Conservation (phyloP, 306 rosid genomes). For the Phaseolus lunatus region DNA sequence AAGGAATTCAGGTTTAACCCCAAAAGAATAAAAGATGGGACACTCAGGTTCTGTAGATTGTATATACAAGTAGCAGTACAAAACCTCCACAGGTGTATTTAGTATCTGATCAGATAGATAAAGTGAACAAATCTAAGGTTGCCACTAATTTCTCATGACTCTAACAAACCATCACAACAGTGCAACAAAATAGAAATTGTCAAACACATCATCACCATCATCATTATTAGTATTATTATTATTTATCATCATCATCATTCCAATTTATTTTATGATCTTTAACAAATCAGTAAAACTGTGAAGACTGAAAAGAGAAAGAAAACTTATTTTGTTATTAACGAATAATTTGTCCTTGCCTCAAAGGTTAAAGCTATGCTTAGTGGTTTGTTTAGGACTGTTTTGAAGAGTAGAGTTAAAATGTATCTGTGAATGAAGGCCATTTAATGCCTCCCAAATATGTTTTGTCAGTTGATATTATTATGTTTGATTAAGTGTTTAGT, state of each 20-base stretch:
- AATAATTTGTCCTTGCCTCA: not conserved
- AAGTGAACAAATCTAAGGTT: not conserved
- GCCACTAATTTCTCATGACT: conserved; percentile 7
- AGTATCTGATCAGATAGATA: conserved; percentile 6
- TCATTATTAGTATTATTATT: not conserved
- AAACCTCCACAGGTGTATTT: conserved; percentile 42
- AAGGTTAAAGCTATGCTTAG: not conserved
- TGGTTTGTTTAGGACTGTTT: conserved; percentile 4
- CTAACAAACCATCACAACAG: not conserved
- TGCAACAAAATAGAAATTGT: too few species aligned
- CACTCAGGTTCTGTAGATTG: conserved; percentile 23
- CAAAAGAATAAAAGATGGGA: conserved; percentile 30
- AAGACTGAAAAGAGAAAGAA: not conserved
- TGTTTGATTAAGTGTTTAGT: conserved; percentile 13
- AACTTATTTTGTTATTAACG: not conserved
- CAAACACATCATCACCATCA: not conserved
- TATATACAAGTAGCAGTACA: not conserved
- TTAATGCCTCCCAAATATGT: not conserved
- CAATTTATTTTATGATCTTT: not conserved
- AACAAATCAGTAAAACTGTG: not conserved
- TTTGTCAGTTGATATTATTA: not conserved
- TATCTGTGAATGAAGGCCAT: not conserved
- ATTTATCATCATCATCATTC: not conserved
- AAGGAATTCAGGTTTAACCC: conserved; percentile 28
- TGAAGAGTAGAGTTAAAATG: not conserved